These are phyloP conservation scores for Podila epigama DNA, from an alignment of 192 early-diverging fungal species.

Conservation along the genomic window DNA sequence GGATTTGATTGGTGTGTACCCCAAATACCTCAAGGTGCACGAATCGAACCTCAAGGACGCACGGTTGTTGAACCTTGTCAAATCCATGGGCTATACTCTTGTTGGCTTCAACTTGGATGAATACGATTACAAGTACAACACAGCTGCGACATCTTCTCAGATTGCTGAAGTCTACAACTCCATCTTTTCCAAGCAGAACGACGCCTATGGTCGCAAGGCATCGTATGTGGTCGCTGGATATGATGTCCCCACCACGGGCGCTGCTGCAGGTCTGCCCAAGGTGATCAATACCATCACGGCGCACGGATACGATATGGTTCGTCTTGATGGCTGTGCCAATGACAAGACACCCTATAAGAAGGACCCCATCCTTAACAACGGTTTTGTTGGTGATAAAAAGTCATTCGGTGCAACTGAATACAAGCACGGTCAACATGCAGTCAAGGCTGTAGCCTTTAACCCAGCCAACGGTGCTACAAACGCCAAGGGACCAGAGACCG, in stretches of 20 bases:
- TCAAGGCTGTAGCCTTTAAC: constrained; percentile 10
- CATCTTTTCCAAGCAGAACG: constrained; percentile 52
- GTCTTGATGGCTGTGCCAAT: constrained; percentile 57
- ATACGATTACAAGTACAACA: constrained; percentile 58
- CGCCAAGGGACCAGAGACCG: background rate
- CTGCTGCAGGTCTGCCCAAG: constrained; percentile 52
- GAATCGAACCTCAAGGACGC: constrained; percentile 52
- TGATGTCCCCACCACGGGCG: constrained; percentile 60
- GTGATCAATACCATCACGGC: constrained; percentile 51
- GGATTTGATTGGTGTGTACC: constrained; percentile 57
- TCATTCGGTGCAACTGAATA: constrained; percentile 53
- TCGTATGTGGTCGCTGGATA: constrained; percentile 56
- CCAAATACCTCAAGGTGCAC: constrained; percentile 58
- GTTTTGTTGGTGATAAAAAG: constrained; percentile 48
- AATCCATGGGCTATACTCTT: constrained; percentile 50
- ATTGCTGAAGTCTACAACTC: constrained; percentile 54
- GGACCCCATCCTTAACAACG: constrained; percentile 30
- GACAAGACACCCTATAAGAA: constrained; percentile 60
- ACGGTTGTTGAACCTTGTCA: constrained; percentile 47
- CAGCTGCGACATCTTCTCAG: constrained; percentile 11
- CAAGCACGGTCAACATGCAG: constrained; percentile 49
- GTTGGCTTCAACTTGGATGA: constrained; percentile 60
- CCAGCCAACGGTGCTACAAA: background rate
- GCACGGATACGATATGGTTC: constrained; percentile 59
- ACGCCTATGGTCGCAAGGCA: constrained; percentile 57